Percentiles rank a stretch among this genome's conserved stretches.
phyloP scores from a whole-genome alignment of 371 early-diverging fungal genomes.

The Mortierella sp. region DNA sequence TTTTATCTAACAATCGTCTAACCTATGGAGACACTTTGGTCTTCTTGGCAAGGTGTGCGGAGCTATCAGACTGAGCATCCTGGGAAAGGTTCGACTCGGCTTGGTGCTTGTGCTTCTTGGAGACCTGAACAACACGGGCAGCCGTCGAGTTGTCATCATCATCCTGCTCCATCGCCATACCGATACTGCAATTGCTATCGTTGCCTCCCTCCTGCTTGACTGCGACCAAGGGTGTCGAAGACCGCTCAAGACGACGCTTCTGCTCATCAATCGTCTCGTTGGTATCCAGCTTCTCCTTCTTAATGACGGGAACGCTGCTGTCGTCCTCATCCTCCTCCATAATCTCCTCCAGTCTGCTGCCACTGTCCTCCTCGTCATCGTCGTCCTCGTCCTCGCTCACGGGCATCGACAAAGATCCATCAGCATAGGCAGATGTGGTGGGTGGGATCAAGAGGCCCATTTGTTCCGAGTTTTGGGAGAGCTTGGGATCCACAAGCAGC shows the following conservation, averaged over 20 bases:
- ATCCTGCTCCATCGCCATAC: slow-evolving; percentile 3
- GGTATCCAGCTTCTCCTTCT: slow-evolving; percentile 31
- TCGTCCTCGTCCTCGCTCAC: slow-evolving; percentile 58
- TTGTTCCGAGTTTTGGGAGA: slow-evolving; percentile 31
- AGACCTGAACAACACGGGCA: slow-evolving; percentile 58
- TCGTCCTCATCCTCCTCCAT: slow-evolving; percentile 37
- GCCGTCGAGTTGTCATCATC: slow-evolving; percentile 54
- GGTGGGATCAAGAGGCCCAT: slow-evolving; percentile 49
- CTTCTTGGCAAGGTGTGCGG: slow-evolving; percentile 27
- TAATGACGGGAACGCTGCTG: slow-evolving; percentile 6
- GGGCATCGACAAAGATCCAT: slow-evolving; percentile 56
- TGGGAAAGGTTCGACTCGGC: background rate
- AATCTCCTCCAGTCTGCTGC: slow-evolving; percentile 27
- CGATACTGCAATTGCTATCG: background rate
- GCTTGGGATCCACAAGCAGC: slow-evolving; percentile 44
- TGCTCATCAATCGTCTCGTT: slow-evolving; percentile 19
- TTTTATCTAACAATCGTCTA: background rate
- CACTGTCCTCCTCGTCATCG: slow-evolving; percentile 30
- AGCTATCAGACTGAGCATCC: background rate
- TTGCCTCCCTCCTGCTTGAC: slow-evolving; percentile 23
- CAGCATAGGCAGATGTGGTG: slow-evolving; percentile 53
- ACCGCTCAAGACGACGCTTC: background rate
- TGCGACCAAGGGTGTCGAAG: slow-evolving; percentile 14
- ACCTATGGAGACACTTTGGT: slow-evolving; percentile 19
- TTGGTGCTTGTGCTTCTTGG: slow-evolving; percentile 55